Conservation (phyloP, 768 basidiomycete species). For the Scleroderma citrinum region DNA sequence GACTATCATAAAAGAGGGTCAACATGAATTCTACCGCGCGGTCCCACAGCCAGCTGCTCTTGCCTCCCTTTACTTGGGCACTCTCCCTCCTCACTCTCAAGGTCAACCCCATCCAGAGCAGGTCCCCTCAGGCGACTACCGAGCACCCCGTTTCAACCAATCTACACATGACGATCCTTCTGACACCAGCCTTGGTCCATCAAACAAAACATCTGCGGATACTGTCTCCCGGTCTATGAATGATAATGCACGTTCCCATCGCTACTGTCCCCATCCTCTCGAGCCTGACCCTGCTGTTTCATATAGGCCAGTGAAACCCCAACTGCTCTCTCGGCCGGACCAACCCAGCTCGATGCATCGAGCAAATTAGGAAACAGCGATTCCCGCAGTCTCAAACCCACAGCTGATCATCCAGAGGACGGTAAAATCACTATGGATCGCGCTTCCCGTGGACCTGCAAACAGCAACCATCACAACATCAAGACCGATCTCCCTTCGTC, state of each 20-base stretch:
- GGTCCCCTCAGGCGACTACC: conserved; percentile 18
- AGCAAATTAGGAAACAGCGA: conserved; percentile 13
- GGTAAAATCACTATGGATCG: conserved; percentile 5
- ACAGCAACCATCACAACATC: background rate
- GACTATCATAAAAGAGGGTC: conserved; percentile 59
- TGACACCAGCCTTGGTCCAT: conserved; percentile 4
- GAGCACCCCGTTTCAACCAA: conserved; percentile 5
- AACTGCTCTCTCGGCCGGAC: conserved; percentile 19
- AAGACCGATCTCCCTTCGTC: conserved; percentile 8
- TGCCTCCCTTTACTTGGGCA: conserved; percentile 58
- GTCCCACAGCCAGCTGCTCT: conserved; percentile 60
- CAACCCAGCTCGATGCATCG: conserved; percentile 24
- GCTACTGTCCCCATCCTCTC: conserved; percentile 1
- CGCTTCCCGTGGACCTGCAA: background rate
- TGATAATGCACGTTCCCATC: conserved; percentile 30
- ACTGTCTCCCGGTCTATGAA: conserved; percentile 11
- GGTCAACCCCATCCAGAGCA: conserved; percentile 35
- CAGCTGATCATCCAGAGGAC: conserved; percentile 11
- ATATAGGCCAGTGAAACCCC: conserved; percentile 19
- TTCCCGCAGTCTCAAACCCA: conserved; percentile 9
- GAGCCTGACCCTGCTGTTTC: conserved; percentile 9
- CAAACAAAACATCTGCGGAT: conserved; percentile 9
- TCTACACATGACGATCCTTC: conserved; percentile 6
- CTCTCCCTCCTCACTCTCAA: conserved; percentile 21
- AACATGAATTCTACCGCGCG: conserved; percentile 67